Evolutionary conservation across 1,139 yeast genomes (phyloP).

Genomic region (Hansenula anomala): DNA sequence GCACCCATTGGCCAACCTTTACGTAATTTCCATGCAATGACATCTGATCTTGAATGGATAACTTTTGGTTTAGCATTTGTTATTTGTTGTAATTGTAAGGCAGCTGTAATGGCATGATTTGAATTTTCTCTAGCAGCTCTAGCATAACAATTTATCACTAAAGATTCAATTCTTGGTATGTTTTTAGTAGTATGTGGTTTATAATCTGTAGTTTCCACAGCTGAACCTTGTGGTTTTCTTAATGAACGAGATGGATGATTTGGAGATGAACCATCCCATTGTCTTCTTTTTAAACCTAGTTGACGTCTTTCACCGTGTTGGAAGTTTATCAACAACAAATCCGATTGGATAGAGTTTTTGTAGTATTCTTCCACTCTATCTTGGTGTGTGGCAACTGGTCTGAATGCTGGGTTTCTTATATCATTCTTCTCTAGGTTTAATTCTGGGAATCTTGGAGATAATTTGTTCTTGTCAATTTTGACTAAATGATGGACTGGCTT

Average conservation of each 20-base stretch:
- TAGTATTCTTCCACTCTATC: conserved; percentile 84
- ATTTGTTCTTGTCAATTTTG: conserved; percentile 61
- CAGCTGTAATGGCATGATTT: conserved; percentile 73
- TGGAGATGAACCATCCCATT: conserved; percentile 88
- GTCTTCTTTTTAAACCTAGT: conserved; percentile 70
- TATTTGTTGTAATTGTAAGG: conserved; percentile 83
- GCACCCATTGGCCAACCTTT: conserved; percentile 93
- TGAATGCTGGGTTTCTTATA: conserved; percentile 70
- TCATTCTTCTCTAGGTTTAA: conserved; percentile 64
- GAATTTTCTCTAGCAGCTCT: conserved; percentile 69
- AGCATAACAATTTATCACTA: conserved; percentile 73
- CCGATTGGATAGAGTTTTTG: conserved; percentile 65
- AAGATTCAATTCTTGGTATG: conserved; percentile 64
- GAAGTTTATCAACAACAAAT: conserved; percentile 73
- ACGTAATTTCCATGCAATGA: conserved; percentile 83
- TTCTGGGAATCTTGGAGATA: conserved; percentile 67
- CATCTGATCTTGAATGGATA: conserved; percentile 71
- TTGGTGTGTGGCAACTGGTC: conserved; percentile 65
- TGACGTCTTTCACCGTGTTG: conserved; percentile 49
- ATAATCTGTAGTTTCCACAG: conserved; percentile 68
- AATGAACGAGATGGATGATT: conserved; percentile 79
- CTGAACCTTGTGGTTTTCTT: conserved; percentile 59
- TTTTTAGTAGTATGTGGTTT: conserved; percentile 60
- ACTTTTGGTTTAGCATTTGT: conserved; percentile 83
- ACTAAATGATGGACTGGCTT: conserved; percentile 91